Percentiles rank a stretch among this genome's conserved stretches.
Evolutionary conservation across 1,284 basidiomycete genomes (phyloP).

Genomic region (Naganishia sp.): DNA sequence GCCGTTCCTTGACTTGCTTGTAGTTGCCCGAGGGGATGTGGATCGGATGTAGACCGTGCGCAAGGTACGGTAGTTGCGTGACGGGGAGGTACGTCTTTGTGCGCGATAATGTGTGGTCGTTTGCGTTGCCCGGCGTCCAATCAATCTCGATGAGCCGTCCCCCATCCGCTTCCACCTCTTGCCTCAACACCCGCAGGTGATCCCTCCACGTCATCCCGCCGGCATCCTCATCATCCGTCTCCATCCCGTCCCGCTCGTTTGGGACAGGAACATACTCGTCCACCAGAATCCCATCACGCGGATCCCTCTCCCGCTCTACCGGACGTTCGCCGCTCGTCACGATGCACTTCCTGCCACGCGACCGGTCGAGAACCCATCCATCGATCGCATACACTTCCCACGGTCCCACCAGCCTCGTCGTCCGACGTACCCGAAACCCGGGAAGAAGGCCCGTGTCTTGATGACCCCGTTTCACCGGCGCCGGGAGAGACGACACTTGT

Average conservation of each 20-base stretch:
- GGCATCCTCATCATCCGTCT: background rate
- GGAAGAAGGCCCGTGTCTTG: background rate
- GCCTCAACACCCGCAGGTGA: background rate
- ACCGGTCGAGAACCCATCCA: constrained; percentile 14
- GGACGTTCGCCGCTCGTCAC: background rate
- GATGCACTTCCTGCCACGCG: constrained; percentile 1
- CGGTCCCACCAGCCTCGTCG: background rate
- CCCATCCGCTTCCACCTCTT: constrained; percentile 9
- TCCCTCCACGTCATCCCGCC: background rate
- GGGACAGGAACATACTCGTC: constrained; percentile 7
- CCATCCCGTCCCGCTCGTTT: background rate
- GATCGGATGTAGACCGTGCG: constrained; percentile 16
- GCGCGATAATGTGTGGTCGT: background rate
- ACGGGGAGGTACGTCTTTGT: background rate
- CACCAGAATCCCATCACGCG: background rate
- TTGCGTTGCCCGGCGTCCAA: background rate
- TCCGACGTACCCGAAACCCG: background rate
- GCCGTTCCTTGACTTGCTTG: constrained; percentile 12
- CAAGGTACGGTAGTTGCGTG: constrained; percentile 14
- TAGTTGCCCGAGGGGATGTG: constrained; percentile 23
- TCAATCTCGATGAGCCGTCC: constrained; percentile 11
- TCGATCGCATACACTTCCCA: constrained; percentile 19
- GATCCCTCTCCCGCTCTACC: background rate
- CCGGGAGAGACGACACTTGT: too few relatives aligned
- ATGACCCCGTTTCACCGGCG: background rate